A percentile compares a stretch with the other conserved stretches of the same genome.
phyloP scores from a whole-genome alignment of 1,139 yeast genomes.

The Geotrichum reessii region DNA sequence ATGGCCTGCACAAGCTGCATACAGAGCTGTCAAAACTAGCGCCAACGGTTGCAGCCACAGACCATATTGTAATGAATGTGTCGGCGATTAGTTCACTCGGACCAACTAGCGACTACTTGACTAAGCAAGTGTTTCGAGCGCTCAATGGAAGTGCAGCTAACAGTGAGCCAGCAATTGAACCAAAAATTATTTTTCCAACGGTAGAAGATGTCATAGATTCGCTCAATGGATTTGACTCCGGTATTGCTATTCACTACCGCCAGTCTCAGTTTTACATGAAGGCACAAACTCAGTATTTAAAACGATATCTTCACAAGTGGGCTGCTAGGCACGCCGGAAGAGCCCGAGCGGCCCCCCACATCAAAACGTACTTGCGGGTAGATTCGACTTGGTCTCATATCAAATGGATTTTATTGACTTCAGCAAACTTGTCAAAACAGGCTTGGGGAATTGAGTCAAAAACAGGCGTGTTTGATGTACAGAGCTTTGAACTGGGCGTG shows the following conservation, averaged over 20 bases:
- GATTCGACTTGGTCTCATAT: conserved; percentile 20
- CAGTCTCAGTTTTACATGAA: conserved; percentile 20
- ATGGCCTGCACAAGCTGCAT: conserved; percentile 26
- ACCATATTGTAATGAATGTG: conserved; percentile 28
- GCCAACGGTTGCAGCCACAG: conserved; percentile 7
- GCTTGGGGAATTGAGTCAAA: conserved; percentile 35
- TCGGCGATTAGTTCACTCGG: conserved; percentile 34
- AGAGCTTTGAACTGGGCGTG: conserved; percentile 36
- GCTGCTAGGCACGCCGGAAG: conserved; percentile 30
- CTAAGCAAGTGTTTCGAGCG: conserved; percentile 19
- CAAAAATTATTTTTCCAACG: conserved; percentile 32
- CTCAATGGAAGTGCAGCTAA: conserved; percentile 19
- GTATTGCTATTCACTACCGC: conserved; percentile 31
- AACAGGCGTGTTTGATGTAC: conserved; percentile 26
- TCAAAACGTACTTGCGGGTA: conserved; percentile 33
- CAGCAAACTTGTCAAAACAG: conserved; percentile 36
- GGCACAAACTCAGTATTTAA: conserved; percentile 27
- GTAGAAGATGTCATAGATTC: conserved; percentile 30
- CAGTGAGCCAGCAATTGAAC: not conserved
- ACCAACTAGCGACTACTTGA: conserved; percentile 24
- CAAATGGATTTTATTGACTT: conserved; percentile 34
- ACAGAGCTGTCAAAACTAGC: conserved; percentile 20
- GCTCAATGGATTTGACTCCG: conserved; percentile 33
- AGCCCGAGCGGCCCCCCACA: conserved; percentile 35
- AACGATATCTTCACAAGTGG: conserved; percentile 30